These are phyloP conservation scores for Pseudozyma flocculosa DNA, from an alignment of 1,284 basidiomycete genomes.

Conservation along the genomic window DNA sequence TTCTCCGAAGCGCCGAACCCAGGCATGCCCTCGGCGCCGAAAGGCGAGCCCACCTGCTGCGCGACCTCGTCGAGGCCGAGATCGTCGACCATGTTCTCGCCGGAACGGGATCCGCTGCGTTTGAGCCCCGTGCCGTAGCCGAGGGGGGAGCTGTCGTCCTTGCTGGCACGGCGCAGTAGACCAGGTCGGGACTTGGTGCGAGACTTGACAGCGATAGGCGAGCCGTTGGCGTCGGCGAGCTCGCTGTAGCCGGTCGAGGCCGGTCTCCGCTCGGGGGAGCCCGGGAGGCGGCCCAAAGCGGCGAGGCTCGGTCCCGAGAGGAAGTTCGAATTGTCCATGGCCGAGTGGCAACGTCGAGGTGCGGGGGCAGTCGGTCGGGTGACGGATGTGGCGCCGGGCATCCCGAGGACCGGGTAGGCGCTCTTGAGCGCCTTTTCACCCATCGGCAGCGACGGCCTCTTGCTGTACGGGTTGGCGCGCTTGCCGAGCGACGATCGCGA, in stretches of 20 bases:
- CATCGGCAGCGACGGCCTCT: conserved; percentile 27
- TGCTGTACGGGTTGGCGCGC: conserved; percentile 44
- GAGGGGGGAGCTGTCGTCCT: conserved; percentile 49
- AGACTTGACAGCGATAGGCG: conserved; percentile 32
- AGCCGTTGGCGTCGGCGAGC: conserved; percentile 36
- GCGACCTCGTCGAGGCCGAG: conserved; percentile 18
- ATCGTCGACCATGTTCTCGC: conserved; percentile 26
- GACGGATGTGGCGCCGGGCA: conserved; percentile 15
- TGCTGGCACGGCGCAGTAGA: conserved; percentile 35
- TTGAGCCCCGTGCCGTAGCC: conserved; percentile 44
- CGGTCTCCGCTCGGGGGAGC: conserved; percentile 24
- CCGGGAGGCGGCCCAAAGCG: conserved; percentile 4
- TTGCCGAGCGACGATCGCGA: conserved; percentile 30
- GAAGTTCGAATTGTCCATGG: conserved; percentile 18
- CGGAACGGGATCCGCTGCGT: conserved; percentile 24
- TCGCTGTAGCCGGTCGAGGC: conserved; percentile 13
- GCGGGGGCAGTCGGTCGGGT: conserved; percentile 34
- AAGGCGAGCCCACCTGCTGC: conserved; percentile 15
- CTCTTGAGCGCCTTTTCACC: conserved; percentile 20
- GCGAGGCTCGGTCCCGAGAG: background rate
- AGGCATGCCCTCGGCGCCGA: conserved; percentile 35
- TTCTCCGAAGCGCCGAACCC: conserved; percentile 53
- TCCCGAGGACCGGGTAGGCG: conserved; percentile 34
- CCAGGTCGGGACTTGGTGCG: conserved; percentile 14
- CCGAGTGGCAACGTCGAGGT: conserved; percentile 38